These are phyloP conservation scores for Cinnamomum chago DNA, from an alignment of 164 flowering plant species.

Conservation along the genomic window DNA sequence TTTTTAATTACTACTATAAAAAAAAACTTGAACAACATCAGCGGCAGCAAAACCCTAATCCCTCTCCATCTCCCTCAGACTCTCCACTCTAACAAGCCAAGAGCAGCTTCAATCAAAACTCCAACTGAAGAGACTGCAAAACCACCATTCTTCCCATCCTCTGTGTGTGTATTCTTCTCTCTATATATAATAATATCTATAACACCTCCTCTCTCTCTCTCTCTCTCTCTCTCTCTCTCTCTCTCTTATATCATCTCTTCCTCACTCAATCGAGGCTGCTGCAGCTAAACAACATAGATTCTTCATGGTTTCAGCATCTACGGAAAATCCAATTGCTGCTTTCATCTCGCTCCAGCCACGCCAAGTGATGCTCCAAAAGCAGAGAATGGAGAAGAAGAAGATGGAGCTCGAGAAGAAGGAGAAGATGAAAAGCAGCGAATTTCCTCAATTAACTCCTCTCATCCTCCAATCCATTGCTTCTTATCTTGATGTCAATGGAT, in stretches of 20 bases:
- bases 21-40: too few species aligned
- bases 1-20: too few species aligned
- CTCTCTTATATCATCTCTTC: neutral
- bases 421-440: slow-evolving; percentile 13
- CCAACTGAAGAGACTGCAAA: too few species aligned
- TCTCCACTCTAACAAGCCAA: too few species aligned
- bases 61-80: too few species aligned
- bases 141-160: too few species aligned
- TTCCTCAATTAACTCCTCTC: slow-evolving; percentile 9
- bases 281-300: neutral
- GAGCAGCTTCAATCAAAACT: too few species aligned
- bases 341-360: slow-evolving; percentile 51
- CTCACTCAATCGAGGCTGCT: neutral
- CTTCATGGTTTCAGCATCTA: neutral
- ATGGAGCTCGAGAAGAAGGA: neutral
- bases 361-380: slow-evolving; percentile 37
- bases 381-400: slow-evolving; percentile 5
- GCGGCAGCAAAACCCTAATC: too few species aligned
- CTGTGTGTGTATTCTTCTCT: too few species aligned
- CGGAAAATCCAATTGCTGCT: neutral
- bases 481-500: slow-evolving; percentile 46
- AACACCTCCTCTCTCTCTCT: neutral
- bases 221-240: neutral
- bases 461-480: slow-evolving; percentile 38
- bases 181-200: too few species aligned